Evolutionary conservation across 2,329 filamentous ascomycete genomes (phyloP), one percentile per base, ranked within the genome.

Genomic region (Cladosporium sphaerospermum): DNA sequence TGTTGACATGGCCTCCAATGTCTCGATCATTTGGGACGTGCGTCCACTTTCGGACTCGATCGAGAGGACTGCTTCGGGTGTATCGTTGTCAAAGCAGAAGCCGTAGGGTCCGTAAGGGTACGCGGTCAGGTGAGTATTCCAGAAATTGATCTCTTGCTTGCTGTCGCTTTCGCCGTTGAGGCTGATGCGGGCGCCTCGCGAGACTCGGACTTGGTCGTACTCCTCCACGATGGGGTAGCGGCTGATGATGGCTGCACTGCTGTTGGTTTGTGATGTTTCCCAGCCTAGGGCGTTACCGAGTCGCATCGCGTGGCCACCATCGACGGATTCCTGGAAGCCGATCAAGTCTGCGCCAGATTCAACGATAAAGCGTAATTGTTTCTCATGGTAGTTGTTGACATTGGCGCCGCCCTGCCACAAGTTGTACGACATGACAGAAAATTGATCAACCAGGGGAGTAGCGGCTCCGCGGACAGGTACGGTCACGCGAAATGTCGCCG

Each of bases 331-430:
- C 18, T 51, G 48, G 4, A 51, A 14, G 33, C 48, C 48, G 28
- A 51, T 23, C 1, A 51, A 16, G 5, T 51, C 48, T 8, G 48
- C 48, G 13, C 48, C 48, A 16, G 48, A 51, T 6, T 51, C 48
- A 6, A 37, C 6, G 18, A 51, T 37, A 19, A 51, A 51, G 4
- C 48, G 48, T 7, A 51, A 4, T 9, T 51, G 48, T 40, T 51
- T 51, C 14, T 43, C 48, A 18, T 51, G 48, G n/a, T 51, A 39
- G 40, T 43, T 37, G 40, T 44, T 51, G 16, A 51, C 48, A 9
- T 51, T 51, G 1, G 48, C n/a, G 32, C 48, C 48, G 13, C 48
- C 48, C 8, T 43, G 31, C 48, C 48, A 51, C 8, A 51, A 40
- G 9, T 51, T 51, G 32, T 51, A 51, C 5, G 48, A 51, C 48